phyloP scores from a whole-genome alignment of 495 filamentous ascomycete genomes.

The Aspergillus sparsus region DNA sequence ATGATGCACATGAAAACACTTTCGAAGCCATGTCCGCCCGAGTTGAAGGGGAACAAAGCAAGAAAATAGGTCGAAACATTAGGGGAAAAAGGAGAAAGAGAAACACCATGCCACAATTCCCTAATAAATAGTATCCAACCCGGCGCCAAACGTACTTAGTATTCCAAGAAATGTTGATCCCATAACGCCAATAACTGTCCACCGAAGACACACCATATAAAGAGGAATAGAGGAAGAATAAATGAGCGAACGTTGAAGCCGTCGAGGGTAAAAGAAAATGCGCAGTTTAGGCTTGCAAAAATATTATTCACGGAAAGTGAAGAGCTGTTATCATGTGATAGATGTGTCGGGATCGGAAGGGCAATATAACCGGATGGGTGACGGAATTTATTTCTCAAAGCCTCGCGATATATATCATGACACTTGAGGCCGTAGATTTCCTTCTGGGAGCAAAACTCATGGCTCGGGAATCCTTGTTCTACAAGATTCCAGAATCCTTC shows the following conservation, averaged over 20 bases:
- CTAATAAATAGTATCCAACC: constrained; percentile 30
- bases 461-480: constrained; percentile 9
- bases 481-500: constrained; percentile 97
- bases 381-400: too few relatives aligned
- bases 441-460: background rate
- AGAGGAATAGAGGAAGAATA: constrained; percentile 21
- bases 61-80: constrained; percentile 9
- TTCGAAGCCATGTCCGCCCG: constrained; percentile 15
- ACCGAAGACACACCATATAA: constrained; percentile 30
- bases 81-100: constrained; percentile 10
- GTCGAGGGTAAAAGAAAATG: constrained; percentile 16
- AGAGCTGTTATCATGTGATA: too few relatives aligned
- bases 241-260: constrained; percentile 20
- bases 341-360: too few relatives aligned
- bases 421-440: too few relatives aligned
- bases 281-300: background rate
- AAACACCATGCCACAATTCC: constrained; percentile 26
- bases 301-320: too few relatives aligned
- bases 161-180: constrained; percentile 28
- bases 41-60: constrained; percentile 5
- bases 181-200: constrained; percentile 38
- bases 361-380: too few relatives aligned
- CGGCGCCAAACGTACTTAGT: constrained; percentile 38
- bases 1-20: constrained; percentile 22
- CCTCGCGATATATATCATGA: too few relatives aligned